Base-by-base conservation (phyloP, 768 basidiomycete species). In the Boletus pseudo-olivaceus region DNA sequence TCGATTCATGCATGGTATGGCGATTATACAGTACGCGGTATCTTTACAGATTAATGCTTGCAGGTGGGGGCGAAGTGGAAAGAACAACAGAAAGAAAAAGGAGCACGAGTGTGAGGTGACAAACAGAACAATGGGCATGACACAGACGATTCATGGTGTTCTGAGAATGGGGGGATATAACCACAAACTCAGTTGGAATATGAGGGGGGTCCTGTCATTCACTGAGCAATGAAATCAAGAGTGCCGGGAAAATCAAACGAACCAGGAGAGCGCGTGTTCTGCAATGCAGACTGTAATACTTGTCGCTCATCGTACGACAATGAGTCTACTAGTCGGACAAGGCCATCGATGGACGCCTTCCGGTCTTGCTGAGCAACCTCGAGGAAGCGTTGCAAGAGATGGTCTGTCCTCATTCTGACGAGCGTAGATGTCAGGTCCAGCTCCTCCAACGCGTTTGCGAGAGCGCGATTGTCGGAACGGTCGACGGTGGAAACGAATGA, bases 301-400 rank as follows among this genome's bases (percentile, higher is more conserved):
- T 78, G 72, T 68, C 82, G 84, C 60, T 93, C 91, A 26, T 92
- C 92, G 23, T 82, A 80, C 0, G 82, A 80, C 55, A 95, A 77
- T 35, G 78, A 78, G 54, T 90, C 85, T n/a, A 85, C 81, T 11
- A 93, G 73, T 46, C 85, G 84, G 47, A 83, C 69, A 54, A 94
- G 79, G 34, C 90, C 85, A 56, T 86, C 84, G 56, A 94, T 69
- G 1, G 88, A 82, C 9, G 84, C 85, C 72, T 89, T 90, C 46
- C 84, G 81, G 67, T 94, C 88, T 61, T 85, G 84, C 57, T 85
- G 83, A 12, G 84, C 79, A 57, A 87, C 73, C 14, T 82, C 80
- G 26, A 90, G 72, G 72, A 94, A 75, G 50, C 80, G 78, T 46
- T 82, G 79, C 56, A 84, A 70, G 35, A 94, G 76, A 61, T 86